These are phyloP conservation scores for Rhododendron ovatum DNA, from an alignment of 148 eudicot species.

Conservation along the genomic window DNA sequence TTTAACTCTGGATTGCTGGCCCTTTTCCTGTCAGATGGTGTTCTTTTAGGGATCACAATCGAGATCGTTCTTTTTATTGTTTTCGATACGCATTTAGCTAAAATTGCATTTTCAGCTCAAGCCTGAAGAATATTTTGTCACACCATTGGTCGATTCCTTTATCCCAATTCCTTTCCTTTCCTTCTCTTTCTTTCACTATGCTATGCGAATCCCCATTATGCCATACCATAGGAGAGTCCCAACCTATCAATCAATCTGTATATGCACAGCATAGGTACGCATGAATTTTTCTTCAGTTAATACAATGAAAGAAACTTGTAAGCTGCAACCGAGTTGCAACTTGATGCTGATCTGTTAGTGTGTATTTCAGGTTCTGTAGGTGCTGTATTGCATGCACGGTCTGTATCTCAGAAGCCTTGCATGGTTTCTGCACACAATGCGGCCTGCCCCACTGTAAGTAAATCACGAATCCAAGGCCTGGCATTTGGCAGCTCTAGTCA, in stretches of 20 bases:
- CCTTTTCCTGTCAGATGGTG: neutral
- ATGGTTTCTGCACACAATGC: constrained; percentile 22
- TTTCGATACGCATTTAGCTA: neutral
- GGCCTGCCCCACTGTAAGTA: constrained; percentile 22
- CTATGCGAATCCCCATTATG: neutral
- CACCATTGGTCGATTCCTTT: neutral
- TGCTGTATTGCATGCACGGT: constrained; percentile 27
- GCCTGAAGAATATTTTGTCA: neutral
- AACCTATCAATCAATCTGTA: neutral
- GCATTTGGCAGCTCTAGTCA: constrained; percentile 29
- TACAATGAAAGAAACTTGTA: neutral
- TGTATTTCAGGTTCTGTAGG: constrained; percentile 34
- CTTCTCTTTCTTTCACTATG: neutral
- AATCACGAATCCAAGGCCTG: constrained; percentile 28
- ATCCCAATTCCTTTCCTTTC: neutral
- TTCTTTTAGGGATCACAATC: no score
- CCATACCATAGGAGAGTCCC: neutral
- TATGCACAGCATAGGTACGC: neutral
- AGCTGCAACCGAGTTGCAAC: neutral
- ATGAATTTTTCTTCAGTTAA: neutral
- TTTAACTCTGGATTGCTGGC: neutral
- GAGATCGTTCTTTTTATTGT: neutral
- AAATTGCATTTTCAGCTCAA: neutral
- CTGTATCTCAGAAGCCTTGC: constrained; percentile 40
- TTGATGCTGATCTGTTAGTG: constrained; percentile 6